These are phyloP conservation scores for Podospora appendiculata DNA, from an alignment of 495 filamentous ascomycete genomes.

Conservation along the genomic window DNA sequence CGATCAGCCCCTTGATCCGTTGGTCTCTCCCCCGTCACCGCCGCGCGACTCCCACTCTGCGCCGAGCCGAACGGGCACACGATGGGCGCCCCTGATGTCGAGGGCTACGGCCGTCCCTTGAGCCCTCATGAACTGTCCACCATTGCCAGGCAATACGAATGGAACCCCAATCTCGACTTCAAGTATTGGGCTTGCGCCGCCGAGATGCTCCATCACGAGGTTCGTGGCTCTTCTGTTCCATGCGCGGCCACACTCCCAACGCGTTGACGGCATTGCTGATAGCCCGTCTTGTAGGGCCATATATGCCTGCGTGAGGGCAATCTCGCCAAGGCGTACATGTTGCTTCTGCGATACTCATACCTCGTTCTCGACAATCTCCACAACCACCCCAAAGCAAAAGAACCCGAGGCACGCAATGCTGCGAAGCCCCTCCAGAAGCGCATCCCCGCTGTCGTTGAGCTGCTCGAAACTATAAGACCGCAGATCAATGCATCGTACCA, in stretches of 20 bases:
- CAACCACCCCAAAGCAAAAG: conserved; percentile 60
- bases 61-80: no score
- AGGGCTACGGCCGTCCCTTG: conserved; percentile 43
- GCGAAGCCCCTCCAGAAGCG: conserved; percentile 17
- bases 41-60: no score
- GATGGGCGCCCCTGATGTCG: conserved; percentile 6
- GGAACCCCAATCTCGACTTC: conserved; percentile 63
- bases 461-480: conserved; percentile 49
- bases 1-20: no score
- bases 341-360: conserved; percentile 73
- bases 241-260: neutral
- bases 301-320: conserved; percentile 84
- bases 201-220: conserved; percentile 71
- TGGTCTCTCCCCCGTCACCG: no score
- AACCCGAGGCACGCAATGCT: conserved; percentile 21
- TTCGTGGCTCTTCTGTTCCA: conserved; percentile 22
- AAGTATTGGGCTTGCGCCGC: conserved; percentile 79
- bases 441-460: conserved; percentile 30
- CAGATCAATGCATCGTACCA: conserved; percentile 27
- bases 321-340: conserved; percentile 76
- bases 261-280: neutral
- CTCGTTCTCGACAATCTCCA: conserved; percentile 57
- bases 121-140: conserved; percentile 64
- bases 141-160: conserved; percentile 69
- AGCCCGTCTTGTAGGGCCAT: conserved; percentile 20